Base-by-base conservation (phyloP, 495 filamentous ascomycete genomes). In the Apodospora peruviana region DNA sequence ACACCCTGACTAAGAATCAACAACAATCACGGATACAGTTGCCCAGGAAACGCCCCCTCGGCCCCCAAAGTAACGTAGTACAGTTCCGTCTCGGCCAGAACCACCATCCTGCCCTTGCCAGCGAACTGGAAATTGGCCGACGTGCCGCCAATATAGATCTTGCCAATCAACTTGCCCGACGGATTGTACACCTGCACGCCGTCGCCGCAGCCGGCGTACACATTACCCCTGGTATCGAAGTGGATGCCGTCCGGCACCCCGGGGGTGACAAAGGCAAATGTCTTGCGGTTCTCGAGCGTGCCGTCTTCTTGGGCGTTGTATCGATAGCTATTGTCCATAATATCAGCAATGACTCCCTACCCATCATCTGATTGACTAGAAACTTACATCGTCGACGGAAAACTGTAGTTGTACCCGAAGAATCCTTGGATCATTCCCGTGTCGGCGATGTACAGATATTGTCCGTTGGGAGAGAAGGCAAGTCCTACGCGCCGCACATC, bases 181-280 rank as follows among this genome's bases (percentile, higher is more conserved):
- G 73, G 62, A 39, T 73, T 78, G 69, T 70, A 85, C 4, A 85
- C 74, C 36, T 82, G 71, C 14, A 83, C 68, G 16, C 81, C 80
- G 50, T 82, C 80, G 2, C 76, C 78, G 40, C 72, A 76, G 1
- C 74, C 80, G 21, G 69, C 65, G 50, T 81, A 85, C 4, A 85
- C 73, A 48, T 82, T 80, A 0, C 79, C 79, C 9, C 72, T 62
- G 19, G 69, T 64, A 55, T 85, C 80, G 50, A 71, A 70, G 51
- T 83, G 81, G 40, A 85, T 66, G 14, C 69, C 81, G 52, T 85
- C 80, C 2, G 82, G 76, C 2, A 78, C 66, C 0, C 78, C 78
- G 0, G 54, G 51, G 14, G 72, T 70, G 11, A 73, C 68, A 48
- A 78, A 78, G 0, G 82, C 80, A 54, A 86, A 85, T 0, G 79